Evolutionary conservation across 176 grass and related monocot genomes (phyloP), one percentile per base, ranked within the genome.

Genomic region (Lolium multiflorum): DNA sequence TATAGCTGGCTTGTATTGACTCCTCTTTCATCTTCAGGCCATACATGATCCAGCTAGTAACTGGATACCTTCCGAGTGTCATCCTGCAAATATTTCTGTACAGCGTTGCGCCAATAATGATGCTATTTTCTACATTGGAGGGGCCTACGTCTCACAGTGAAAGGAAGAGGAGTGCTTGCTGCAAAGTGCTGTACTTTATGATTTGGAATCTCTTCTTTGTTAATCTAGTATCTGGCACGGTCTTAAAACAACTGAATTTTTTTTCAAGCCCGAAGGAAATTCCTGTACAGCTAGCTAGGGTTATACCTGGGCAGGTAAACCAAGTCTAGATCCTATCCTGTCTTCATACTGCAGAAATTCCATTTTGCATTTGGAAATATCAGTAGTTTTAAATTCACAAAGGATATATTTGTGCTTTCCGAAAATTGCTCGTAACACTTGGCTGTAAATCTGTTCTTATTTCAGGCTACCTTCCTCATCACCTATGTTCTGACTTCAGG

Each of bases 401-500:
- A 22, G 57, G 2, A 60, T 7, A 60, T 8, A 11, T 24, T 17
- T 18, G 9, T 81, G 54, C 35, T 63, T 31, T n/a, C 74, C 67
- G 44, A 67, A 18, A 17, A 72, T 64, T 76, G 58, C 0, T 65
- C 60, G 37, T 68, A 67, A 84, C 48, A 9, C 38, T 69, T 78
- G 73, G 46, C 71, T 54, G 50, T 14, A 85, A 80, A 58, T 80
- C 15, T 67, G 37, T 79, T 83, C 43, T 90, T 15, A 76, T 79
- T 95, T 71, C 87, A 99, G 97, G 94, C 94, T 39, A 99, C 94
- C 28, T 96, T 99, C 82, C 94, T 99, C 90, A 93, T 96, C 77
- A 99, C 97, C 35, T 99, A 99, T 82, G 94, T 99, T 82, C 84
- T 99, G 90, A 99, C 97, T 7, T 99, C 94, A 18, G 97, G 97